Base-by-base conservation (phyloP, 768 basidiomycete species). In the Psilocybe cyanescens region DNA sequence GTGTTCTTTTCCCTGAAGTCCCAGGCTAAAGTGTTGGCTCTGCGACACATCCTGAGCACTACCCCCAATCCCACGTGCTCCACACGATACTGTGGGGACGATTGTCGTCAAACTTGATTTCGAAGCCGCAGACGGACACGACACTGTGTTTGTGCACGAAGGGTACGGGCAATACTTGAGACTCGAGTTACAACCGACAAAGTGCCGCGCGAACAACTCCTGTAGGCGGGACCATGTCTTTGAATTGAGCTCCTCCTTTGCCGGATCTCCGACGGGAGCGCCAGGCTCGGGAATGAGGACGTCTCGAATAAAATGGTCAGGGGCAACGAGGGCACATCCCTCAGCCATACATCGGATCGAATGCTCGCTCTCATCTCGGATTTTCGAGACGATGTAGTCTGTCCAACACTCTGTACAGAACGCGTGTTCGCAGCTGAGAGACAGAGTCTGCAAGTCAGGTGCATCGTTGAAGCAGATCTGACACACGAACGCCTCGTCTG, bases 161-260 rank as follows among this genome's bases (percentile, higher is more conserved):
- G 97, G 96, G 67, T 94, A 95, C 3, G 97, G 97, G 72, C 97
- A 99, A 81, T 92, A 99, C 74, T 94, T 91, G 71, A 99, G 83
- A 58, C 85, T 86, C 31, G 86, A 77, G 74, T 89, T 90, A 71
- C 91, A 92, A 17, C 85, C 86, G 16, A 99, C 97, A 74, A 91
- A 99, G 75, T 97, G 87, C 57, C 95, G 89, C 53, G 93, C 87
- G 53, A 97, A 81, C 33, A 99, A 85, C 69, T 94, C 93, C 64
- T 91, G 87, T 79, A 94, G 96, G 53, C 95, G 91, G 37, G 70
- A 72, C 80, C 81, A 87, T 4, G 80, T 81, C 68, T 82, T 78
- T 5, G 72, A 68, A 59, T 88, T 85, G n/a, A 81, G 81, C 14
- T 69, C 66, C 57, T 72, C 74, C 57, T 73, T 64, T 14, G 59